phyloP scores from a whole-genome alignment of 345 rosid genomes.

The Linum lewisii region DNA sequence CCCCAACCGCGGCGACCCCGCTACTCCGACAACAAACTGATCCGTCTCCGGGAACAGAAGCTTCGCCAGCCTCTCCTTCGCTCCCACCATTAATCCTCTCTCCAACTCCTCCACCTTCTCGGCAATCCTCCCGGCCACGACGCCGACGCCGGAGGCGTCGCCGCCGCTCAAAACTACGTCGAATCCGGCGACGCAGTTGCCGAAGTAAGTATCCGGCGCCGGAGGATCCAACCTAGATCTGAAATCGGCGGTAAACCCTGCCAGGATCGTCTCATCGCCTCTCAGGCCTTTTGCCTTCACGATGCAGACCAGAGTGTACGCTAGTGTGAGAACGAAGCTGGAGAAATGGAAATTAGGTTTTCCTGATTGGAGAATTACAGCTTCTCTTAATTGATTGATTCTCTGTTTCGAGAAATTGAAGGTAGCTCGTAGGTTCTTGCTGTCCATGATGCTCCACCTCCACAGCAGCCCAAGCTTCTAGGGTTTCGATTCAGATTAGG shows the following conservation, averaged over 20 bases:
- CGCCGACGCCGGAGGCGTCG: neutral
- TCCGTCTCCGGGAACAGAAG: neutral
- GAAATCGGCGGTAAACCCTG: neutral
- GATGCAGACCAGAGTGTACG: neutral
- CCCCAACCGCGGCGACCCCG: conserved; percentile 1
- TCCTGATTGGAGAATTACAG: no score
- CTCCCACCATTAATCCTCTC: neutral
- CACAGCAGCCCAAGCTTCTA: no score
- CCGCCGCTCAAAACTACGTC: neutral
- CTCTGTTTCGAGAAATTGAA: no score
- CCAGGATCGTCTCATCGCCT: neutral
- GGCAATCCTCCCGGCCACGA: neutral
- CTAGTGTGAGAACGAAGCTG: neutral
- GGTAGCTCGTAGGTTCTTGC: no score
- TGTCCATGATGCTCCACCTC: no score
- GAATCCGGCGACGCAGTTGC: neutral
- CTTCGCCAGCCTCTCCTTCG: neutral
- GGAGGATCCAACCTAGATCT: neutral
- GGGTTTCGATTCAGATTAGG: no score
- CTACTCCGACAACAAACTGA: neutral
- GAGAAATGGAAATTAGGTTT: no score
- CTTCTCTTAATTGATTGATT: no score
- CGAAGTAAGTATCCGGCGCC: neutral
- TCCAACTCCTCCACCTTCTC: neutral
- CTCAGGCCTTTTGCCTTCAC: neutral